phyloP scores from a whole-genome alignment of 2,329 filamentous ascomycete species.

The Fusarium napiforme region DNA sequence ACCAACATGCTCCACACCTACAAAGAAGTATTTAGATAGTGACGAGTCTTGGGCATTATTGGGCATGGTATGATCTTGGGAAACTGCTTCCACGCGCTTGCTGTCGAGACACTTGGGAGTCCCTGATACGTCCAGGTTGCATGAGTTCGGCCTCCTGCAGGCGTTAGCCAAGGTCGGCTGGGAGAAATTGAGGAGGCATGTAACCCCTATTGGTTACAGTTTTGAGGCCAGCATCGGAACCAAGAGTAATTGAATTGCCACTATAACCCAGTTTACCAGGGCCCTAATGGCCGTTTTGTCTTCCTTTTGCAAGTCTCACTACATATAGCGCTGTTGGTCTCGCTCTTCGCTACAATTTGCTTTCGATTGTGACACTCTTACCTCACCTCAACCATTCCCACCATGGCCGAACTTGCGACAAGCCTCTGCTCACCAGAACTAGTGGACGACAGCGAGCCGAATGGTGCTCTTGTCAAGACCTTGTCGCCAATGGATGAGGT shows the following conservation, averaged over 20 bases:
- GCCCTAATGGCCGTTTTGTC: no score
- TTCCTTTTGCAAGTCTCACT: fast-evolving
- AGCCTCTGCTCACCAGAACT: fast-evolving
- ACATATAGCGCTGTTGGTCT: fast-evolving
- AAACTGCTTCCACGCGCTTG: no score
- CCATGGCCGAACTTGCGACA: not conserved
- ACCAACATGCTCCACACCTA: no score
- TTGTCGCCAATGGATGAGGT: fast-evolving
- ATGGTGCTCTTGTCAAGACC: fast-evolving
- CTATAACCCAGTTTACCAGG: no score
- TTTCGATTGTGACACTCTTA: fast-evolving
- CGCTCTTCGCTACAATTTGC: not conserved
- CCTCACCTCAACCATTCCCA: fast-evolving
- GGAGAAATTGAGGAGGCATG: not conserved
- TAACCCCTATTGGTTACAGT: fast-evolving
- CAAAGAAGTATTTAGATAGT: no score
- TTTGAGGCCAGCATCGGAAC: conserved; percentile 7
- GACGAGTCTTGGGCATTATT: not conserved
- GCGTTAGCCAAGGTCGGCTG: not conserved
- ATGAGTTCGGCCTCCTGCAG: not conserved
- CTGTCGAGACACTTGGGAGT: not conserved
- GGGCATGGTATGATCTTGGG: not conserved
- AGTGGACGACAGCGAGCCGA: fast-evolving
- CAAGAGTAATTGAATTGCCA: not conserved
- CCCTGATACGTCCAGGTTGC: not conserved